A percentile compares a stretch with the other conserved stretches of the same genome.
Evolutionary conservation across 345 rosid genomes (phyloP).

Genomic region (Aquilaria malaccensis): DNA sequence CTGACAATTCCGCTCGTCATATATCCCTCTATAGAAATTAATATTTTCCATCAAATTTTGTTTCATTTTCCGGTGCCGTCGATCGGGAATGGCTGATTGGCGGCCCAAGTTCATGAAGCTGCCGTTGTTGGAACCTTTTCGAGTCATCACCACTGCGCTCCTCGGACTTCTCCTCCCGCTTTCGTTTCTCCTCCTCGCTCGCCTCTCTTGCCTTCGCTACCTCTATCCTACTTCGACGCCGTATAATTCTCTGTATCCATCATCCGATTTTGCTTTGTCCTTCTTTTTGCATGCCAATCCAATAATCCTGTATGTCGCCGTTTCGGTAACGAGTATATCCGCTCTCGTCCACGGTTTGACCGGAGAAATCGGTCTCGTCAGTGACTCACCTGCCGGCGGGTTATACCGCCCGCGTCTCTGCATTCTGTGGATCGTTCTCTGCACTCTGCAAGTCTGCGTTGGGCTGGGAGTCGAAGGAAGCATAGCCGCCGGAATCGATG

Average conservation of each 20-base stretch:
- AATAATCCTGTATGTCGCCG: constrained; percentile 31
- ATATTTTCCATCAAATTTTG: not conserved
- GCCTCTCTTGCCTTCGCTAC: constrained; percentile 41
- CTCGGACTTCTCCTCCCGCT: constrained; percentile 66
- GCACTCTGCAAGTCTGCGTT: constrained; percentile 48
- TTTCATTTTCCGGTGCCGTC: not conserved
- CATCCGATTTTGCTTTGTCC: constrained; percentile 15
- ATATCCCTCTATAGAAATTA: constrained; percentile 1
- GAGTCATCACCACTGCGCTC: constrained; percentile 40
- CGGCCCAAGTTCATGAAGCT: constrained; percentile 7
- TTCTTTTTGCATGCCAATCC: constrained; percentile 28
- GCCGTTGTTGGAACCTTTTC: constrained; percentile 26
- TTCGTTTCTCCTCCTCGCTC: constrained; percentile 57
- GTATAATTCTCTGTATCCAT: not conserved
- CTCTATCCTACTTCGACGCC: constrained; percentile 16
- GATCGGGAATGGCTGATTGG: constrained; percentile 1
- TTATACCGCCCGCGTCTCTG: constrained; percentile 26
- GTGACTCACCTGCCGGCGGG: constrained; percentile 17
- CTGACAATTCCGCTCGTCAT: not conserved
- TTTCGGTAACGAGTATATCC: constrained; percentile 36
- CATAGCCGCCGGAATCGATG: constrained; percentile 29
- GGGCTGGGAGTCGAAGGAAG: constrained; percentile 51
- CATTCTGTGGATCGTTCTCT: constrained; percentile 51
- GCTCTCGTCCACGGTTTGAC: constrained; percentile 52
- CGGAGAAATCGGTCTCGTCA: constrained; percentile 28